Evolutionary conservation across 768 basidiomycete species (phyloP), one percentile per base, ranked within the genome.

Genomic region (Lactarius evosmus): DNA sequence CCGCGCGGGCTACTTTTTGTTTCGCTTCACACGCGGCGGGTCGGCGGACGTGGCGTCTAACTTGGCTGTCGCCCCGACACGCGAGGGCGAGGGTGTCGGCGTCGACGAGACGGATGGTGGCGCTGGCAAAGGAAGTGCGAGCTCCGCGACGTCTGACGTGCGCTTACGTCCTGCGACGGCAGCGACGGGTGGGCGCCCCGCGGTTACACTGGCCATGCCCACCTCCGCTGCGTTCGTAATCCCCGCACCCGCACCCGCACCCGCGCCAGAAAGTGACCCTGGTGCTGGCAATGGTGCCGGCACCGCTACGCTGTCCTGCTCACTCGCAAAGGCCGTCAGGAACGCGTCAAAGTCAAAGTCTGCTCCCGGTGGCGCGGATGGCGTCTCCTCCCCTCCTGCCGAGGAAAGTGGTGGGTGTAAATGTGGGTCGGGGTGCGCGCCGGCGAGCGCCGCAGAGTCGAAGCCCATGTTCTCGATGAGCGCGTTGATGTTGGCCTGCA

Each of bases 381-480:
- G 44, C 34, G 56, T 38, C 32, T 41, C 12, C 30, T 27, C 17
- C 62, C 9, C 77, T 75, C 32, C 79, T 34, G 60, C 74, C 69
- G 32, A 61, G 38, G 40, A 9, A n/a, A 41, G 57, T 69, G 16
- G 53, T 30, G 6, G 51, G 25, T 25, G 33, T 53, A 19, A 9
- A 19, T 19, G 17, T 1, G 8, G 40, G 40, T 9, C 8, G 14
- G 5, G 40, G 40, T 4, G 36, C 36, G 19, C 8, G 40, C 5
- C 29, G 4, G 72, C 70, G 40, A 81, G 67, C 11, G 75, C 38
- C 12, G 54, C 63, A 22, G 85, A 78, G 70, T 91, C 87, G 54
- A 89, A 73, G 7, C 88, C 89, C 52, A 93, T 80, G 54, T 82
- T 82, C 66, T 88, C 80, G 33, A 93, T 88, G 64, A 95, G 78